Evolutionary conservation across 1,139 yeast genomes (phyloP), one percentile per base, ranked within the genome.

Genomic region (Geotrichum aggregatum): DNA sequence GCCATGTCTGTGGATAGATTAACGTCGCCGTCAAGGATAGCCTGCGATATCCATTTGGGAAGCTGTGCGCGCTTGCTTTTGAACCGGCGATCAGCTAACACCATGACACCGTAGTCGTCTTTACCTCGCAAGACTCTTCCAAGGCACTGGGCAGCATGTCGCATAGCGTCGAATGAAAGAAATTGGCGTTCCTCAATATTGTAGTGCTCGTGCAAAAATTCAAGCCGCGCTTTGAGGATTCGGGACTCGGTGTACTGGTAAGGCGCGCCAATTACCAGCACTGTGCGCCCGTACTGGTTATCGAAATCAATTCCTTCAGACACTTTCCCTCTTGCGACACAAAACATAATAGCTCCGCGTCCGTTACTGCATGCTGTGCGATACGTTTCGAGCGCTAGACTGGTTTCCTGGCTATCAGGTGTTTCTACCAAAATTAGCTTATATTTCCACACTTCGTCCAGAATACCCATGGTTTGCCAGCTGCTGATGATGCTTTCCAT

Each of bases 251-350:
- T 94, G 69, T 92, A 92, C 75, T 92, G 99, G 76, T 91, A 92
- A 0, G 99, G 99, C 58, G 92, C 94, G 59, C 99, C 99, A 71
- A 94, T 91, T 98, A 92, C 91, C 59, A 92, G 76, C 58, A 92
- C 99, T 0, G 98, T 88, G 63, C 99, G 81, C 14, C 98, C 99
- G 68, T 87, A 92, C 61, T 92, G 98, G 68, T 92, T 97, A 66
- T 94, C 98, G 72, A 92, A 92, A 88, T 92, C 99, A 63, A 92
- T 92, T 56, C 99, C 99, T 71, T 92, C 99, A 1, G 96, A 87
- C 1, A 92, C 98, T 66, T 92, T 92, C 7, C 99, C 99, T 77
- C 99, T 91, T 30, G 99, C 99, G 58, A 92, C 99, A 38, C 97
- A 88, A 44, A 92, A 76, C 65, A 92, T 77, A 1, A 94, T 91